Conservation (phyloP, 495 filamentous ascomycete species). For the Podospora appendiculata region DNA sequence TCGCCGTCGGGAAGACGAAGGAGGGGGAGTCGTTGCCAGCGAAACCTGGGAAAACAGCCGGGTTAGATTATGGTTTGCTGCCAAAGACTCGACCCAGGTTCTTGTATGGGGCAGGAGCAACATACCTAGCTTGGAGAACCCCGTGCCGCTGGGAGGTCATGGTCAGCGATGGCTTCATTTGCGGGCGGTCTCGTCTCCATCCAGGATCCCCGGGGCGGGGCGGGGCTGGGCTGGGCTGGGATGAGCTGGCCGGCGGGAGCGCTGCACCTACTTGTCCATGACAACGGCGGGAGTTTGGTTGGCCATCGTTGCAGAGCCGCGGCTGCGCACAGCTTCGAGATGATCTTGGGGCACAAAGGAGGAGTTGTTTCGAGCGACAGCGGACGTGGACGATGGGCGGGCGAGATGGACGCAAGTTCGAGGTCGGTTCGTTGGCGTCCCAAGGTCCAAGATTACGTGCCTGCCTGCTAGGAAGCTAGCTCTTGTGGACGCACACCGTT, state of each 20-base stretch:
- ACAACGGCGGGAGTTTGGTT: slow-evolving; percentile 99
- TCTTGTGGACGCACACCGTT: neutral
- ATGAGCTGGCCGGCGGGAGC: slow-evolving; percentile 4
- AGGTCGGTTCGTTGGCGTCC: slow-evolving; percentile 7
- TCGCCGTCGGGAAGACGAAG: slow-evolving; percentile 97
- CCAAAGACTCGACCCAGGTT: neutral
- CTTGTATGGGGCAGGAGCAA: neutral
- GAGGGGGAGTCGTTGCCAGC: slow-evolving; percentile 98
- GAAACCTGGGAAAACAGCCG: slow-evolving; percentile 57
- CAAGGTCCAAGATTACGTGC: slow-evolving; percentile 28
- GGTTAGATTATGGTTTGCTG: neutral
- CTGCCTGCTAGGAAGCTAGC: slow-evolving; percentile 12
- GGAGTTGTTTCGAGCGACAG: slow-evolving; percentile 13
- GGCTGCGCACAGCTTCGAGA: slow-evolving; percentile 16
- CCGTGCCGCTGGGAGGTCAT: slow-evolving; percentile 70
- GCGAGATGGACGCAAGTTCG: slow-evolving; percentile 8
- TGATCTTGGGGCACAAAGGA: neutral
- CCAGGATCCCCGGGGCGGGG: neutral
- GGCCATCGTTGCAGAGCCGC: slow-evolving; percentile 56
- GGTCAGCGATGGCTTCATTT: slow-evolving; percentile 14
- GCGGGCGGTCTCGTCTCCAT: neutral
- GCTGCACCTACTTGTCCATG: slow-evolving; percentile 95
- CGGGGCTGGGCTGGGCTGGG: slow-evolving; percentile 13
- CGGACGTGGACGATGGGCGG: slow-evolving; percentile 8
- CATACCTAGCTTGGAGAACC: slow-evolving; percentile 94